Base-by-base conservation (phyloP, 352 stramenopile species). In the Globisporangium camurandrum region DNA sequence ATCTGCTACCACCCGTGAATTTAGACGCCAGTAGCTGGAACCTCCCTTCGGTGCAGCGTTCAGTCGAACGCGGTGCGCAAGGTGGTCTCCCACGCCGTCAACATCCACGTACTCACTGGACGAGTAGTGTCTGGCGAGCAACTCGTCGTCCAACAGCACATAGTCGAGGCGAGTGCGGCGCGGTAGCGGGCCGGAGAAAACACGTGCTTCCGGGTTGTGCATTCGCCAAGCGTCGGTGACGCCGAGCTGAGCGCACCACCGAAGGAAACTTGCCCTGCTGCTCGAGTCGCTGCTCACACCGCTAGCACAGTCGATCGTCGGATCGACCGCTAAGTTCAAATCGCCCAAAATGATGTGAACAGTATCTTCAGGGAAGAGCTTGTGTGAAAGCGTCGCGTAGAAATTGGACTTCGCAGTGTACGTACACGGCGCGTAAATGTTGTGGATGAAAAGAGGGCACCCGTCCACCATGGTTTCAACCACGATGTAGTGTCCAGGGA, bases 161-260 rank as follows among this genome's bases (percentile, higher is more conserved):
- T 59, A 69, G 33, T 62, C 51, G 0, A 69, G 48, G 20, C 61
- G 40, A 19, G 19, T 58, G n/a, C 17, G n/a, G 12, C 46, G 20
- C 17, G 46, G 42, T 3, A 6, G 7, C 17, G 57, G 50, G 2
- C 41, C 43, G 3, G 48, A 49, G 24, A 51, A 56, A 19, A 43
- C 42, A 1, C 33, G 19, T 2, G 26, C 4, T 2, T 56, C 16
- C 4, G 51, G 47, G 22, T 62, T 17, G 22, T 59, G 51, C 3
- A 39, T 19, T 4, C 49, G 62, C 58, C 58, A 66, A 2, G 34
- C 43, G 28, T 66, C 62, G 1, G 51, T 27, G 24, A 65, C 56
- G 22, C 41, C 36, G 10, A 68, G 45, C 9, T 26, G 20, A 1
- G 17, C 24, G 11, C 59, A 23, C 61, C 61, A 66, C 6, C 38